A percentile compares a stretch with the other conserved stretches of the same genome.
phyloP scores from a whole-genome alignment of 352 stramenopile species.

The Globisporangium megalacanthum region DNA sequence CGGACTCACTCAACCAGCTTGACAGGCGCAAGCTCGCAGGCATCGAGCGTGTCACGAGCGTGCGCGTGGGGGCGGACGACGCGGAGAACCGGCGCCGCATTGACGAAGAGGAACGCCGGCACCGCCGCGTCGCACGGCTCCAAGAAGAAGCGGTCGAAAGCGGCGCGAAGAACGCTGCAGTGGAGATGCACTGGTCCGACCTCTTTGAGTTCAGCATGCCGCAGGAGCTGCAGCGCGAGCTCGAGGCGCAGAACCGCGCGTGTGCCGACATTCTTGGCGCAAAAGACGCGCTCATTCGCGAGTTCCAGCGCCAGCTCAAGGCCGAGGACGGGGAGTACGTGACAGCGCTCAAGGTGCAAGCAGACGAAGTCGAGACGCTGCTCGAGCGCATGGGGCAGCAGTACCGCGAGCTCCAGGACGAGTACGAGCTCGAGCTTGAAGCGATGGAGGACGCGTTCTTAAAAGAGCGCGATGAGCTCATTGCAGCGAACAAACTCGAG shows the following conservation, averaged over 20 bases:
- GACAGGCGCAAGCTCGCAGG: slow-evolving; percentile 66
- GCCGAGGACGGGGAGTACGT: slow-evolving; percentile 95
- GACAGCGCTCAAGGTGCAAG: slow-evolving; percentile 85
- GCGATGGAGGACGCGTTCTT: slow-evolving; percentile 93
- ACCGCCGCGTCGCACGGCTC: slow-evolving; percentile 75
- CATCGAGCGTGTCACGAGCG: slow-evolving; percentile 88
- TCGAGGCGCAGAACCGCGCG: slow-evolving; percentile 82
- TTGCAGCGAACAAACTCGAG: slow-evolving; percentile 86
- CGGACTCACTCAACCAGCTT: slow-evolving; percentile 71
- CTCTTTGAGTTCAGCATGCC: slow-evolving; percentile 92
- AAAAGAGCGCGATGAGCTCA: slow-evolving; percentile 88
- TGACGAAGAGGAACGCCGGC: slow-evolving; percentile 86
- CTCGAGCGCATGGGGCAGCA: slow-evolving; percentile 87
- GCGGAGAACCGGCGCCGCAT: slow-evolving; percentile 86
- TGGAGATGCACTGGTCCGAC: slow-evolving; percentile 92
- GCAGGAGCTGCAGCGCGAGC: slow-evolving; percentile 87
- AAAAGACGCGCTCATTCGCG: slow-evolving; percentile 86
- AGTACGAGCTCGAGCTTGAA: slow-evolving; percentile 92
- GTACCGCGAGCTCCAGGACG: slow-evolving; percentile 91
- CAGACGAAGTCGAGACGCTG: slow-evolving; percentile 88
- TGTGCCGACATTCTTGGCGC: slow-evolving; percentile 89
- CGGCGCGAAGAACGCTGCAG: slow-evolving; percentile 88
- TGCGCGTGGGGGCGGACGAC: slow-evolving; percentile 90
- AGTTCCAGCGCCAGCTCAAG: slow-evolving; percentile 91
- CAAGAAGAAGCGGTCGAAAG: slow-evolving; percentile 90